Conservation (phyloP, 1,139 yeast genomes). For the Blastobotrys persicus region DNA sequence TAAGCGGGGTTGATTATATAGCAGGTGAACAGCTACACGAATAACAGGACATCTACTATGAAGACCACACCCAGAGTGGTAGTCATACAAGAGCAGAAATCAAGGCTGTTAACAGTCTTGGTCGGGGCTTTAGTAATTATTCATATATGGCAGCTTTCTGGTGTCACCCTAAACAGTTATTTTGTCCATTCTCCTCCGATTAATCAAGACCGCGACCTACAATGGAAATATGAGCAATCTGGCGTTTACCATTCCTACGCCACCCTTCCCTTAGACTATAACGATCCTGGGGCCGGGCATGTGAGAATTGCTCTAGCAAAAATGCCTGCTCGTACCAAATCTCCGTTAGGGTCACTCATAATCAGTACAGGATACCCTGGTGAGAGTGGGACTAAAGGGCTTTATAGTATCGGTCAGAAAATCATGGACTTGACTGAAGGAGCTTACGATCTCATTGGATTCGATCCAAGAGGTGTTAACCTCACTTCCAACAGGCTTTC, state of each 20-base stretch:
- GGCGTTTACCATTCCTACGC: slow-evolving; percentile 15
- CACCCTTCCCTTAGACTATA: slow-evolving; percentile 20
- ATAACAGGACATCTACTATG: too few species aligned
- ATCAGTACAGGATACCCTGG: slow-evolving; percentile 24
- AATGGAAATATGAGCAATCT: too few species aligned
- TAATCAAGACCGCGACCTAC: too few species aligned
- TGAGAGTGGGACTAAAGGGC: slow-evolving; percentile 19
- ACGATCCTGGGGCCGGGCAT: slow-evolving; percentile 17
- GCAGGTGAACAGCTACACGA: too few species aligned
- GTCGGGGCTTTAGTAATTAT: not conserved
- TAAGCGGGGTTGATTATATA: too few species aligned
- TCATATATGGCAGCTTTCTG: not conserved
- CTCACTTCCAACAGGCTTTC: slow-evolving; percentile 13
- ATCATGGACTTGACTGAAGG: slow-evolving; percentile 18
- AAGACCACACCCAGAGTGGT: too few species aligned
- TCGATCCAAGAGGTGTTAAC: slow-evolving; percentile 23
- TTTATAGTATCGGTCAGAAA: slow-evolving; percentile 13
- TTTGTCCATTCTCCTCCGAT: too few species aligned
- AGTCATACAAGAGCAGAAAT: too few species aligned
- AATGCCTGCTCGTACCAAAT: slow-evolving; percentile 15
- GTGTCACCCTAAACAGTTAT: too few species aligned
- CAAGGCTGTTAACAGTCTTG: too few species aligned
- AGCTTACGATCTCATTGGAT: slow-evolving; percentile 21
- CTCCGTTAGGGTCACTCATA: slow-evolving; percentile 18
- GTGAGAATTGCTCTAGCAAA: slow-evolving; percentile 18